phyloP scores from a whole-genome alignment of 2,329 filamentous ascomycete genomes.

The Ceratocystis albifundus region DNA sequence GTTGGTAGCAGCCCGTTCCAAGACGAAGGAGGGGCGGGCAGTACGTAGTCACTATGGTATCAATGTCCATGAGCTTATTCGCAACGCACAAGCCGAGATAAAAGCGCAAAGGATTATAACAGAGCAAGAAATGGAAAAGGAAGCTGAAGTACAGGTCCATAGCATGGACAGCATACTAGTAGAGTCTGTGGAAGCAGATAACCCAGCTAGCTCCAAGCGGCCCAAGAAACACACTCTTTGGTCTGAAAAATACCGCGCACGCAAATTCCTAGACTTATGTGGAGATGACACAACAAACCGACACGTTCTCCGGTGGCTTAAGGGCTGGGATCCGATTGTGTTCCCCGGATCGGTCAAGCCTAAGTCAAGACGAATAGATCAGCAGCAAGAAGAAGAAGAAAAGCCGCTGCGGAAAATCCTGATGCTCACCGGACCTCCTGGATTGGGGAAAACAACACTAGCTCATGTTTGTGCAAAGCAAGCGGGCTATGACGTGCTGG shows the following conservation, averaged over 20 bases:
- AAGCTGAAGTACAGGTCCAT: not conserved
- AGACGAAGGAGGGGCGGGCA: constrained; percentile 54
- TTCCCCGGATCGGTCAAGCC: constrained; percentile 64
- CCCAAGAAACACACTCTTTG: constrained; percentile 55
- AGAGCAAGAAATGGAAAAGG: constrained; percentile 12
- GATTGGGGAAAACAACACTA: constrained; percentile 87
- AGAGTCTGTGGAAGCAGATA: constrained; percentile 34
- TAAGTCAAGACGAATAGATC: constrained; percentile 35
- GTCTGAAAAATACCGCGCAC: constrained; percentile 95
- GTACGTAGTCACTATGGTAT: constrained; percentile 80
- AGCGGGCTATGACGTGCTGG: constrained; percentile 89
- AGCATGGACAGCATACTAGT: constrained; percentile 25
- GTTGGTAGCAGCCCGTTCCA: constrained; percentile 56
- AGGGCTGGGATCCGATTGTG: constrained; percentile 84
- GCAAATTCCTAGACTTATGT: constrained; percentile 82
- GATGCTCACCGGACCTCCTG: constrained; percentile 80
- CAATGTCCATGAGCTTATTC: constrained; percentile 74
- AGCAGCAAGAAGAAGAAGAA: constrained; percentile 45
- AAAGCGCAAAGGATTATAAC: constrained; percentile 26
- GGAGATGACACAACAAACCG: constrained; percentile 92
- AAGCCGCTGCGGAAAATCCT: constrained; percentile 76
- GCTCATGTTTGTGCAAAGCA: constrained; percentile 93
- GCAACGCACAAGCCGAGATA: constrained; percentile 53
- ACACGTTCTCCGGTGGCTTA: constrained; percentile 82
- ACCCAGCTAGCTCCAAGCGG: constrained; percentile 29